phyloP scores from a whole-genome alignment of 495 filamentous ascomycete genomes.

The Xylaria telfairii region DNA sequence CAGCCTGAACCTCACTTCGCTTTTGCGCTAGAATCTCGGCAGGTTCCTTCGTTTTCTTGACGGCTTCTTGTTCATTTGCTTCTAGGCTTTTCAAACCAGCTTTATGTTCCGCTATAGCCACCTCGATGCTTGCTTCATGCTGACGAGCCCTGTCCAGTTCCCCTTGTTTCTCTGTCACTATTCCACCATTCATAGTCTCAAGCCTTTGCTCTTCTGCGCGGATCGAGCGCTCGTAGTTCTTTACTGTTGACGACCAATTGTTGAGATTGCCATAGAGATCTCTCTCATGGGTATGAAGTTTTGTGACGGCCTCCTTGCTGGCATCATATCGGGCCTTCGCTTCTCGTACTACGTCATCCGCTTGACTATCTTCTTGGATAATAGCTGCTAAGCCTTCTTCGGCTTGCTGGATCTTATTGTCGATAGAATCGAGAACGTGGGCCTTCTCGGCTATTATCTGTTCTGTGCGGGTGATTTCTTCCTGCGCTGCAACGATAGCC shows the following conservation, averaged over 20 bases:
- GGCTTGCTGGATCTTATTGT: conserved; percentile 38
- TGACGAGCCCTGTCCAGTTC: conserved; percentile 58
- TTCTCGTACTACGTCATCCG: conserved; percentile 43
- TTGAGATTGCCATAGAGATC: conserved; percentile 50
- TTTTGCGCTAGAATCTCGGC: conserved; percentile 50
- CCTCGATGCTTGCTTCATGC: conserved; percentile 51
- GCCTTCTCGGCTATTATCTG: conserved; percentile 36
- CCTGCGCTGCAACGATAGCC: conserved; percentile 41
- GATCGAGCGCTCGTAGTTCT: conserved; percentile 47
- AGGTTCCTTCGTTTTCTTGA: conserved; percentile 38
- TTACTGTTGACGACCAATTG: conserved; percentile 41
- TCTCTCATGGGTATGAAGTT: conserved; percentile 54
- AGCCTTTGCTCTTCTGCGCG: conserved; percentile 50
- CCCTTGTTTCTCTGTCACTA: conserved; percentile 42
- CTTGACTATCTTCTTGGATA: conserved; percentile 45
- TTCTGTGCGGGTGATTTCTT: conserved; percentile 37
- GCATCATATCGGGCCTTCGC: conserved; percentile 46
- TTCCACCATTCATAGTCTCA: conserved; percentile 61
- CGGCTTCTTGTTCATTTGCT: conserved; percentile 38
- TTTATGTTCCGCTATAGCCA: conserved; percentile 44
- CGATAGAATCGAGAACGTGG: conserved; percentile 34
- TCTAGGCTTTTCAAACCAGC: conserved; percentile 29
- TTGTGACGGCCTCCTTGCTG: conserved; percentile 35
- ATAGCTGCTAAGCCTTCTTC: conserved; percentile 31
- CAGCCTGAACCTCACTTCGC: conserved; percentile 56